Base-by-base conservation (phyloP, 306 rosid species). In the Prunus padus region DNA sequence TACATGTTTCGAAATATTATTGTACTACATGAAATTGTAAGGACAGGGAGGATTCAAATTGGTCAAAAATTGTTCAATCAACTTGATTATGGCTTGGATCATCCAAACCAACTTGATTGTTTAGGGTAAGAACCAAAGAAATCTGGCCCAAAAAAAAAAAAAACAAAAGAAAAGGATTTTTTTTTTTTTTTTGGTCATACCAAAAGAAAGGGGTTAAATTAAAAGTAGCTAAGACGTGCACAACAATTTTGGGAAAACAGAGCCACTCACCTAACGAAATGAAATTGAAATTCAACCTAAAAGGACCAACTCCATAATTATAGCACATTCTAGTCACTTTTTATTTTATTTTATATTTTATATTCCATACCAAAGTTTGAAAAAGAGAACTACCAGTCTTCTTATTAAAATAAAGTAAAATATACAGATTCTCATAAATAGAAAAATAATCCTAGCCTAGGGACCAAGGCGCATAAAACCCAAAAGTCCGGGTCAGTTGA, bases 221-320 rank as follows among this genome's bases (percentile, higher is more conserved):
- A 3, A 33, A 31, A 30, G 37, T 30, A 13, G 14, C 11, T 33
- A 61, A 61, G 67, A 30, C 8, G 55, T 14, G 30, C 31, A 50
- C 11, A 37, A 42, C 23, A 12, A 33, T 13, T 51, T 56, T 9
- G 42, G 23, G 40, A 26, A 46, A 72, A 15, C 47, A 25, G 13
- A 8, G 59, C 30, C 46, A 44, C 46, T 26, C 68, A 31, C 67
- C 46, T 4, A 69, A 42, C 3, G 5, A 57, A 59, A 23, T 57
- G 25, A 72, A 51, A 47, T 68, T 37, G 51, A 46, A 28, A 7
- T 71, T 57, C 67, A 23, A 44, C 67, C 44, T 44, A 44, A 23
- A 57, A 18, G 44, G 30, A 59, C 68, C 68, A 12, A 44, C 63
- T n/a, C 47, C 57, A 73, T 73, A 6, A 60, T 73, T 25, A 56